Percentiles rank a stretch among this genome's conserved stretches.
Conservation (phyloP, 257 asterid genomes). For the Mentha longifolia region DNA sequence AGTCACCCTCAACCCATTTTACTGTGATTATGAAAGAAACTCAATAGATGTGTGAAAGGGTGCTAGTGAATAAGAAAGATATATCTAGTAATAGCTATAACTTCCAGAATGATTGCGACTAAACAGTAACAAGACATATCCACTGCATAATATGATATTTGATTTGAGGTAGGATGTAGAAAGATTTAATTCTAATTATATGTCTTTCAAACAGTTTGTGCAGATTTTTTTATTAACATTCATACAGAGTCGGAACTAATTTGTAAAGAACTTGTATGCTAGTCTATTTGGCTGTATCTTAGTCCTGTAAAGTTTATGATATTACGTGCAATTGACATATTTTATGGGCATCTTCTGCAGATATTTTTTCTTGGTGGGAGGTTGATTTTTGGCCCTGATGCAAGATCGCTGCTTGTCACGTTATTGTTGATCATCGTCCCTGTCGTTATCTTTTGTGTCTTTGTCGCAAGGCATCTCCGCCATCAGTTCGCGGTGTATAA, state of each 20-base stretch:
- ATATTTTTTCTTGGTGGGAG: conserved; percentile 89
- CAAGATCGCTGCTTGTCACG: conserved; percentile 88
- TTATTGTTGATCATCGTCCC: conserved; percentile 80
- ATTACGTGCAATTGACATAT: conserved; percentile 26
- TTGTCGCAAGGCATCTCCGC: conserved; percentile 91
- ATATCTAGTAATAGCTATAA: neutral
- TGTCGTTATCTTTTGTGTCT: conserved; percentile 79
- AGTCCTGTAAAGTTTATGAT: conserved; percentile 17
- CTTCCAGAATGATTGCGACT: neutral
- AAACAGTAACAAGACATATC: neutral
- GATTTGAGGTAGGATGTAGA: neutral
- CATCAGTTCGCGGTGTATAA: conserved; percentile 75
- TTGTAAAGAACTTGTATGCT: conserved; percentile 9
- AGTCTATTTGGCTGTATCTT: conserved; percentile 7
- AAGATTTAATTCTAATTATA: neutral
- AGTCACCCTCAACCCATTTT: neutral
- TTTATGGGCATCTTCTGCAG: conserved; percentile 57
- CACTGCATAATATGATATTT: neutral
- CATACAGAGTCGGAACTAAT: neutral
- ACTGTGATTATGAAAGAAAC: neutral
- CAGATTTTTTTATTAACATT: neutral
- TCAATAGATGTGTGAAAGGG: neutral
- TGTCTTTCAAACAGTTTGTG: conserved; percentile 1
- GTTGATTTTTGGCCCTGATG: conserved; percentile 98
- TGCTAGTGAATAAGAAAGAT: neutral